These are phyloP conservation scores for Amniculicola lignicola DNA, from an alignment of 495 filamentous ascomycete genomes.

Conservation along the genomic window DNA sequence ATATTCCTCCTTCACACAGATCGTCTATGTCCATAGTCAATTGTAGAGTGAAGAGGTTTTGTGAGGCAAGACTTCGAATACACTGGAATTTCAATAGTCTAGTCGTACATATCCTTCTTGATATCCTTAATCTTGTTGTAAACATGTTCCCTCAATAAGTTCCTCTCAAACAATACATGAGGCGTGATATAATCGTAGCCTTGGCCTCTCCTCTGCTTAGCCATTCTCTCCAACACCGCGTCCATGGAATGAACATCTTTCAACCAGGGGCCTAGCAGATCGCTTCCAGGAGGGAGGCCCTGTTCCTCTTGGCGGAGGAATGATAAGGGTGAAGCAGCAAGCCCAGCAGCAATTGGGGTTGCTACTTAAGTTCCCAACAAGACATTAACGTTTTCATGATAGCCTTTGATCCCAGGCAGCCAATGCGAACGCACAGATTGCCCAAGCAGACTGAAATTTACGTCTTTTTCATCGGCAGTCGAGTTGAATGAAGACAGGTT, in stretches of 20 bases:
- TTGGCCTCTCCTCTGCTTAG: not conserved
- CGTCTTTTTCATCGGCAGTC: not conserved
- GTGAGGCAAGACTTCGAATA: no score
- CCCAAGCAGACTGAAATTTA: not conserved
- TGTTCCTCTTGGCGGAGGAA: not conserved
- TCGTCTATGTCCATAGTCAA: no score
- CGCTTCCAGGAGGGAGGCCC: not conserved
- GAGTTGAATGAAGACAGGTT: slow-evolving; percentile 8
- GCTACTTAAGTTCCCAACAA: not conserved
- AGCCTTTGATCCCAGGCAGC: not conserved
- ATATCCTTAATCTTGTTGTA: not conserved
- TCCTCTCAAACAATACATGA: not conserved
- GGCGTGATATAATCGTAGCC: not conserved
- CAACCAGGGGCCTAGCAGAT: not conserved
- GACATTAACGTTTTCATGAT: not conserved
- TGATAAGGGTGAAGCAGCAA: not conserved
- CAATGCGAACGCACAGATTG: not conserved
- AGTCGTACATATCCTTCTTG: not conserved
- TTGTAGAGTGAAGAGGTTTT: no score
- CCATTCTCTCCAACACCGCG: not conserved
- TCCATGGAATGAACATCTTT: not conserved
- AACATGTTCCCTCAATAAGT: not conserved
- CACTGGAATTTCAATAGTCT: no score
- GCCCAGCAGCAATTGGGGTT: not conserved
- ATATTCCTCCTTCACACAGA: no score